A percentile compares a stretch with the other conserved stretches of the same genome.
phyloP scores from a whole-genome alignment of 306 rosid genomes.

The Spatholobus suberectus region DNA sequence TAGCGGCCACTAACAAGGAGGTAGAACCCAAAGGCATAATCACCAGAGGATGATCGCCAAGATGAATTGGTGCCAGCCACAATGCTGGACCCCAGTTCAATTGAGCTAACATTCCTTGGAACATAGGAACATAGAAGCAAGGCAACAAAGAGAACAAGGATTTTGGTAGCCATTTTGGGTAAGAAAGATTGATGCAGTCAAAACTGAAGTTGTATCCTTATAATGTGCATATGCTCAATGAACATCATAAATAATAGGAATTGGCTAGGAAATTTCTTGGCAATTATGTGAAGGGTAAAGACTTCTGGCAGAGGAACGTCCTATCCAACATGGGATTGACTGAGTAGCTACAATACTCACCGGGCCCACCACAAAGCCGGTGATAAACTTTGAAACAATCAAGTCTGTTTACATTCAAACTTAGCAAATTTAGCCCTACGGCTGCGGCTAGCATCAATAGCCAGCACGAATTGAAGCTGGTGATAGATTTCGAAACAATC shows the following conservation, averaged over 20 bases:
- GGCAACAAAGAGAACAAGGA: background rate
- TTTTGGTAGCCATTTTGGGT: background rate
- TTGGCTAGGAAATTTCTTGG: background rate
- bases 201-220: background rate
- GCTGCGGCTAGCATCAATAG: too few relatives aligned
- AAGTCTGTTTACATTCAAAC: too few relatives aligned
- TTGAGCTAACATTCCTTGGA: background rate
- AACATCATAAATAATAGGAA: background rate
- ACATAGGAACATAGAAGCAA: background rate
- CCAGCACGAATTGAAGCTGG: too few relatives aligned
- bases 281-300: background rate
- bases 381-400: too few relatives aligned
- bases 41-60: constrained; percentile 42
- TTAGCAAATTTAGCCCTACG: too few relatives aligned
- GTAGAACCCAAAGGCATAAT: constrained; percentile 48
- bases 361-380: too few relatives aligned
- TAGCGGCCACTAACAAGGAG: background rate
- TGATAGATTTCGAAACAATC: background rate
- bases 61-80: constrained; percentile 43
- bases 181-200: background rate
- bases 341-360: too few relatives aligned
- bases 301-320: background rate
- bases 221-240: too few relatives aligned
- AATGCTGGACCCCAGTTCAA: constrained; percentile 33
- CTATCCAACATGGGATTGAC: too few relatives aligned